Evolutionary conservation across 352 stramenopile species (phyloP).

Genomic region (Phytophthora pistaciae): DNA sequence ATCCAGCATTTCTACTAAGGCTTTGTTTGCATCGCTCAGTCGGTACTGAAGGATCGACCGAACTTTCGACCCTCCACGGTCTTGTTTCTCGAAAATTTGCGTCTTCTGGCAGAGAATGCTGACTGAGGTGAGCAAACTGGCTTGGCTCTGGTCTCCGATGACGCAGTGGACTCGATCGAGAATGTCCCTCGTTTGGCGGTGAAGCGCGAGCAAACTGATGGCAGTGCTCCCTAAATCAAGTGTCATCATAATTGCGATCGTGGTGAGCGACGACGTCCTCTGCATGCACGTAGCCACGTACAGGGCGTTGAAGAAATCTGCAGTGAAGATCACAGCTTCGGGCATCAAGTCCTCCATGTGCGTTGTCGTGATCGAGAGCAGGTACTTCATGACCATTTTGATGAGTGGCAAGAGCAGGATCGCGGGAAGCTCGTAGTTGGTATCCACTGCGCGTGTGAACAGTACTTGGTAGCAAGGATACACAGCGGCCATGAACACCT

Average conservation of each 20-base stretch:
- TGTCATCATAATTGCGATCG: neutral
- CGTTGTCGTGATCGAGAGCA: neutral
- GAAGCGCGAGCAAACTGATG: neutral
- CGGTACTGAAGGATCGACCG: neutral
- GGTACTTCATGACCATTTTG: conserved; percentile 30
- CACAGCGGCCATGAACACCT: neutral
- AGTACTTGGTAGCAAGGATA: conserved; percentile 19
- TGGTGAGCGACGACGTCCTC: neutral
- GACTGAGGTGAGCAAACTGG: neutral
- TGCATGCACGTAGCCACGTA: conserved; percentile 25
- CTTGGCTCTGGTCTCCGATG: neutral
- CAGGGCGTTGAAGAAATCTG: conserved; percentile 26
- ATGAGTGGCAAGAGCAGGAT: conserved; percentile 28
- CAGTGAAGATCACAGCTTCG: conserved; percentile 19
- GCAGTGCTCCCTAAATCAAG: neutral
- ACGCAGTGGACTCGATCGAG: neutral
- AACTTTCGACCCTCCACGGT: neutral
- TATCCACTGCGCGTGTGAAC: neutral
- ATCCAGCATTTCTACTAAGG: neutral
- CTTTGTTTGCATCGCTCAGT: neutral
- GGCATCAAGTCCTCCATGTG: conserved; percentile 27
- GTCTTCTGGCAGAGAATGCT: neutral
- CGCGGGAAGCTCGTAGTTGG: conserved; percentile 3
- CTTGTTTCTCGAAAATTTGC: neutral
- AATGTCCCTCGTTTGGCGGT: neutral